Conservation (phyloP, 306 rosid species). For the Prunus mongolica region DNA sequence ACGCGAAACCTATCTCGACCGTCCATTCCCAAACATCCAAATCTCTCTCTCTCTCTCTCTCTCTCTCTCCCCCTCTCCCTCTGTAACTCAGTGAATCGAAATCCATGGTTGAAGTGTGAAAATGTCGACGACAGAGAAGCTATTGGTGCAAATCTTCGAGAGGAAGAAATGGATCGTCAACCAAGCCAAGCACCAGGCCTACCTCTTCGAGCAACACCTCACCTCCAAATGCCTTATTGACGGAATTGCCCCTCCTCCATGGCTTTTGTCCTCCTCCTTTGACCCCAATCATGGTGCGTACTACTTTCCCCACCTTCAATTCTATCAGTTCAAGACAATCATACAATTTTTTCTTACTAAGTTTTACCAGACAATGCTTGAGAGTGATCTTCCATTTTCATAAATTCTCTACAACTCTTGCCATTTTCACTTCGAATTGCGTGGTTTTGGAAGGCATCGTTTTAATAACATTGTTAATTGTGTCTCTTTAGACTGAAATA, state of each 20-base stretch:
- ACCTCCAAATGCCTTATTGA: conserved; percentile 68
- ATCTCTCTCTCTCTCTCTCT: background rate
- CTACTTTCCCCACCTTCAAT: background rate
- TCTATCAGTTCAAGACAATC: background rate
- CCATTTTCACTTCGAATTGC: background rate
- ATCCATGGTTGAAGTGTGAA: conserved; percentile 22
- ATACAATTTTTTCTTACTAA: background rate
- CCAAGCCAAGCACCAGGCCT: conserved; percentile 59
- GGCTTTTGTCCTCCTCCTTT: conserved; percentile 53
- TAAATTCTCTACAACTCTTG: background rate
- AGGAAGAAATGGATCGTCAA: conserved; percentile 61
- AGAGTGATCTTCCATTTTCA: background rate
- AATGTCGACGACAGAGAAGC: conserved; percentile 69
- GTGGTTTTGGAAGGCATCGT: background rate
- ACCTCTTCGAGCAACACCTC: conserved; percentile 69
- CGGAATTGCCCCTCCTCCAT: conserved; percentile 77
- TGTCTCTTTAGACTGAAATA: background rate
- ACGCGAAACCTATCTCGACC: background rate
- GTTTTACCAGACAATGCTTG: background rate
- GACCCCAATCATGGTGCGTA: conserved; percentile 41
- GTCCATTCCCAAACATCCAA: background rate
- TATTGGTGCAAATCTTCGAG: conserved; percentile 68
- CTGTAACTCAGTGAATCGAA: background rate
- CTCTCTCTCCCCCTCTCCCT: background rate
- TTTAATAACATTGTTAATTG: background rate